phyloP scores from a whole-genome alignment of 2,329 filamentous ascomycete genomes.

The Nothopassalora personata region DNA sequence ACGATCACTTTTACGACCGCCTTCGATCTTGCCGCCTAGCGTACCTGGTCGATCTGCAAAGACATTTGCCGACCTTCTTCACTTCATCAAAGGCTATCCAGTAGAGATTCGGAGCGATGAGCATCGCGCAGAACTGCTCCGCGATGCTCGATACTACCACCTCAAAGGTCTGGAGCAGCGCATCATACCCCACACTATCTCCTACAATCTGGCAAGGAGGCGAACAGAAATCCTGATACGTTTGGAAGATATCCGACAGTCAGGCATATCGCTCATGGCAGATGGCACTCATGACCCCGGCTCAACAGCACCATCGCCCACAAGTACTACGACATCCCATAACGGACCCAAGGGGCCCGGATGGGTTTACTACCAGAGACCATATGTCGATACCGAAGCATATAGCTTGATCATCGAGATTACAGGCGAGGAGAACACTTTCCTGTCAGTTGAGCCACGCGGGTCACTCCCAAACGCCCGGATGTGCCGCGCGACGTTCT shows the following conservation, averaged over 20 bases:
- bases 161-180: constrained; percentile 87
- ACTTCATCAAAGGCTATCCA: constrained; percentile 77
- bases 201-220: constrained; percentile 64
- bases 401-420: constrained; percentile 78
- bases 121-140: constrained; percentile 70
- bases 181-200: constrained; percentile 70
- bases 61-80: constrained; percentile 75
- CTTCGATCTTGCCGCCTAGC: constrained; percentile 74
- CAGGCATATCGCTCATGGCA: constrained; percentile 63
- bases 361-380: constrained; percentile 75
- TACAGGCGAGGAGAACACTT: constrained; percentile 54
- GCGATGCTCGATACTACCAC: constrained; percentile 89
- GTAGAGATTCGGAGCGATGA: constrained; percentile 68
- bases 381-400: constrained; percentile 71
- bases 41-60: constrained; percentile 79
- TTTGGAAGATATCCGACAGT: constrained; percentile 82
- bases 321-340: constrained; percentile 11
- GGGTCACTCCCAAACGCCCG: constrained; percentile 9
- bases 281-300: constrained; percentile 38
- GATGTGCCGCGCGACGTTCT: constrained; percentile 60
- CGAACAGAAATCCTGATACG: constrained; percentile 72
- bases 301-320: constrained; percentile 10
- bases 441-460: constrained; percentile 17
- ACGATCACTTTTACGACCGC: constrained; percentile 73
- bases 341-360: constrained; percentile 30